Evolutionary conservation across 495 filamentous ascomycete genomes (phyloP), one percentile per base, ranked within the genome.

Genomic region (Xeromyces bisporus): DNA sequence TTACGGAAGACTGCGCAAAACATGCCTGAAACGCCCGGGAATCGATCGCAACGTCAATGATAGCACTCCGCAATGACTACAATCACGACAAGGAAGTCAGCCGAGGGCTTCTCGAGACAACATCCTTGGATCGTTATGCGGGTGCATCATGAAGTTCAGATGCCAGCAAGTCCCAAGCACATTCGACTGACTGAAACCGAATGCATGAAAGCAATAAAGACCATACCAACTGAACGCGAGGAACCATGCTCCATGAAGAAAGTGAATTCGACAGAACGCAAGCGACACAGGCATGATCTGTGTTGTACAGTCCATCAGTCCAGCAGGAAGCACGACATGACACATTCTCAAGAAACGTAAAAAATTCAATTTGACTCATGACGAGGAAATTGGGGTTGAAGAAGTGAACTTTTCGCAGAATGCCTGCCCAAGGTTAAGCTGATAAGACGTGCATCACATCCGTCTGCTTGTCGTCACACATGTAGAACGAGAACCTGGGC

Each of bases 401-500:
- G 35, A 48, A 51, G 41, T 46, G 44, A 61, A 56, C 58, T 62
- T 62, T 64, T 55, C 52, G 56, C 57, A 62, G 43, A 60, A 51
- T 50, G 57, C 58, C 57, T 58, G 51, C 60, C 60, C 60, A 60
- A 47, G 51, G 46, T 48, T 45, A 55, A 57, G 47, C 51, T 39
- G 41, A 42, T 32, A 42, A 39, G 26, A 27, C 5, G 29, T 29
- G 43, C 47, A 54, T 50, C 43, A 57, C 42, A 41, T 49, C 46
- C 49, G 56, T 46, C 41, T 39, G 34, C 46, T 44, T 45, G 44
- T 47, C 46, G 49, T 49, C 55, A 57, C 55, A 58, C 51, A 46
- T 48, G 44, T 40, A n/a, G 50, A 44, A 40, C 43, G 41, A 46
- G 38, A 45, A 46, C 46, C 36, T 45, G 42, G 44, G 49, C 42